Percentiles rank a stretch among this genome's conserved stretches.
phyloP scores from a whole-genome alignment of 371 early-diverging fungal genomes.

The Syncephalastrum monosporum region DNA sequence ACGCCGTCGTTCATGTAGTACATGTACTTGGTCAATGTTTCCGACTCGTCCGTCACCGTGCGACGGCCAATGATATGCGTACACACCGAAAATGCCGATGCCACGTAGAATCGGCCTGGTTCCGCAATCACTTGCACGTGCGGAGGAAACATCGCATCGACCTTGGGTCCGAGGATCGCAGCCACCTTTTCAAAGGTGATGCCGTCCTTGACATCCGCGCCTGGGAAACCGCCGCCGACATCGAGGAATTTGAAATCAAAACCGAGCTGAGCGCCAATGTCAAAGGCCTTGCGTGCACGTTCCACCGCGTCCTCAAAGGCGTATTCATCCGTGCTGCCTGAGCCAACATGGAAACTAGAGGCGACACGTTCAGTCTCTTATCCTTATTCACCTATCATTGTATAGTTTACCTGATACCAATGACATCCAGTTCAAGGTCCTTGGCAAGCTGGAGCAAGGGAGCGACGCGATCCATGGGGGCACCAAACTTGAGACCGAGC shows the following conservation, averaged over 20 bases:
- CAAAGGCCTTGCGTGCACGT: slow-evolving; percentile 85
- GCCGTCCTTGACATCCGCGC: slow-evolving; percentile 69
- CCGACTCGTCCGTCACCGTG: slow-evolving; percentile 40
- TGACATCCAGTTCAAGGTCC: slow-evolving; percentile 80
- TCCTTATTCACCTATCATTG: background rate
- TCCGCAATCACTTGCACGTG: slow-evolving; percentile 92
- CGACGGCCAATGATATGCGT: slow-evolving; percentile 92
- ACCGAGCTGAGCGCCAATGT: slow-evolving; percentile 75
- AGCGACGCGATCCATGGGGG: slow-evolving; percentile 70
- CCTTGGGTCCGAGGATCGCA: slow-evolving; percentile 71
- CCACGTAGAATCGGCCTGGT: slow-evolving; percentile 96
- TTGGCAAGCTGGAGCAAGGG: slow-evolving; percentile 73
- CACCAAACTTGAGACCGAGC: slow-evolving; percentile 97
- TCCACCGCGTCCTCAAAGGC: slow-evolving; percentile 91
- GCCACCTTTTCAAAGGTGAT: slow-evolving; percentile 88
- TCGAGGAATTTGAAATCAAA: slow-evolving; percentile 84
- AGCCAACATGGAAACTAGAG: slow-evolving; percentile 89
- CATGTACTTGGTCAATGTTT: slow-evolving; percentile 76
- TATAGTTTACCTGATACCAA: slow-evolving; percentile 71
- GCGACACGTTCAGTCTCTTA: background rate
- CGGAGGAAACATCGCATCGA: slow-evolving; percentile 74
- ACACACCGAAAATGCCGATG: slow-evolving; percentile 91
- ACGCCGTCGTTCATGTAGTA: slow-evolving; percentile 98
- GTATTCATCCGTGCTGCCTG: slow-evolving; percentile 88
- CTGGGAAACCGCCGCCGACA: slow-evolving; percentile 98